Conservation (phyloP, 805 yeast species). For the Myxozyma nipponensis region DNA sequence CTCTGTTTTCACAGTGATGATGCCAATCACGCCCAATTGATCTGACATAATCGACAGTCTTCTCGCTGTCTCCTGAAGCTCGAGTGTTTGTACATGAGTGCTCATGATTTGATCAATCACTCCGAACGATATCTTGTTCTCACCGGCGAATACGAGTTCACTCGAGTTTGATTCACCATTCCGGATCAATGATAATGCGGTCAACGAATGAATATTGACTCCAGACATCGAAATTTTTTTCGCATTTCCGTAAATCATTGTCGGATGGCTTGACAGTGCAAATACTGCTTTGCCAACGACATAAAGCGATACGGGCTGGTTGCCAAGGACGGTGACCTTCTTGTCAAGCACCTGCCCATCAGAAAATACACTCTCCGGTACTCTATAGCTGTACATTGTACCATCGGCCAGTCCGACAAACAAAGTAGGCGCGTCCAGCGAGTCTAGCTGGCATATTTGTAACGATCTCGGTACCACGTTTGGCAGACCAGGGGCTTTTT, state of each 20-base stretch:
- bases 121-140: constrained; percentile 17
- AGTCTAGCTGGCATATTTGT: constrained; percentile 9
- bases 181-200: constrained; percentile 18
- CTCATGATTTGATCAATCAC: constrained; percentile 23
- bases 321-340: constrained; percentile 17
- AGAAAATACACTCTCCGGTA: constrained; percentile 3
- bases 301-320: constrained; percentile 23
- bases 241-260: constrained; percentile 21
- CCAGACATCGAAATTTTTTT: constrained; percentile 17
- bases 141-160: constrained; percentile 19
- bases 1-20: constrained; percentile 21
- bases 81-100: constrained; percentile 28
- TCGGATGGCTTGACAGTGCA: constrained; percentile 25
- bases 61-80: constrained; percentile 25
- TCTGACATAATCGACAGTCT: constrained; percentile 15
- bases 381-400: constrained; percentile 12
- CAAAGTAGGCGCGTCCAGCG: constrained; percentile 12
- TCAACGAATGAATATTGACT: constrained; percentile 18
- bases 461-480: constrained; percentile 19
- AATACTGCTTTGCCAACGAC: constrained; percentile 10
- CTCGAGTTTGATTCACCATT: constrained; percentile 4
- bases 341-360: constrained; percentile 16
- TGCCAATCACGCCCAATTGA: constrained; percentile 8
- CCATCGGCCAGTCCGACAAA: constrained; percentile 27
- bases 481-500: not conserved